phyloP scores from a whole-genome alignment of 495 filamentous ascomycete species.

The Hyphodiscus hymeniophilus region DNA sequence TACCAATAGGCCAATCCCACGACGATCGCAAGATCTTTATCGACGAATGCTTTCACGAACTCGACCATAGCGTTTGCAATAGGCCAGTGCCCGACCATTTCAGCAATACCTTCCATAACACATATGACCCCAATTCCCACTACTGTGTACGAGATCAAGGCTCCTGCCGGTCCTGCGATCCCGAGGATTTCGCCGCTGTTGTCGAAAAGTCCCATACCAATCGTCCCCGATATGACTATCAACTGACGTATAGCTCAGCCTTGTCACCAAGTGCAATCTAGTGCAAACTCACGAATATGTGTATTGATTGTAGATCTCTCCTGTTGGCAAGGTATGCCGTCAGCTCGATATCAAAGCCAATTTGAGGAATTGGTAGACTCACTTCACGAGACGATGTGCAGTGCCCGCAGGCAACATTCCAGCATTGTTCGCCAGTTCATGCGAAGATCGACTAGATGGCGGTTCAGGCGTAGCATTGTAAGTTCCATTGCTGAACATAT shows the following conservation, averaged over 20 bases:
- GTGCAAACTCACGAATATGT: no score
- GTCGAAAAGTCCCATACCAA: slow-evolving; percentile 27
- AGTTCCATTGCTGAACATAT: no score
- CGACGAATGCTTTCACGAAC: slow-evolving; percentile 28
- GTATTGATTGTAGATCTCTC: no score
- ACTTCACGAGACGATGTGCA: no score
- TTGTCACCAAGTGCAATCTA: no score
- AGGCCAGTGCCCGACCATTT: slow-evolving; percentile 27
- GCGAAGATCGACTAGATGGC: no score
- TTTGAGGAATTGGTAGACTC: no score
- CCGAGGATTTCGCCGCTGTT: slow-evolving; percentile 23
- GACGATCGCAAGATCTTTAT: slow-evolving; percentile 26
- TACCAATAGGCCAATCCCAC: slow-evolving; percentile 23
- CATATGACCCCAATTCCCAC: slow-evolving; percentile 26
- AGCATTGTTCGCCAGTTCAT: no score
- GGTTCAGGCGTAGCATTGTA: no score
- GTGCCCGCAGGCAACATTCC: no score
- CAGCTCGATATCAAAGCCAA: no score
- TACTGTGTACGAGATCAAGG: slow-evolving; percentile 23
- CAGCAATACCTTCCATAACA: slow-evolving; percentile 29
- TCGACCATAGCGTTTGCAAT: slow-evolving; percentile 29
- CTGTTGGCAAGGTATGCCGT: no score
- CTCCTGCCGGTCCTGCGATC: slow-evolving; percentile 27
- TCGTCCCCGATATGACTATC: slow-evolving; percentile 26
- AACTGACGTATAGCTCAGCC: slow-evolving; percentile 21